phyloP scores from a whole-genome alignment of 176 grass and related monocot species.

The Eremochloa ophiuroides region DNA sequence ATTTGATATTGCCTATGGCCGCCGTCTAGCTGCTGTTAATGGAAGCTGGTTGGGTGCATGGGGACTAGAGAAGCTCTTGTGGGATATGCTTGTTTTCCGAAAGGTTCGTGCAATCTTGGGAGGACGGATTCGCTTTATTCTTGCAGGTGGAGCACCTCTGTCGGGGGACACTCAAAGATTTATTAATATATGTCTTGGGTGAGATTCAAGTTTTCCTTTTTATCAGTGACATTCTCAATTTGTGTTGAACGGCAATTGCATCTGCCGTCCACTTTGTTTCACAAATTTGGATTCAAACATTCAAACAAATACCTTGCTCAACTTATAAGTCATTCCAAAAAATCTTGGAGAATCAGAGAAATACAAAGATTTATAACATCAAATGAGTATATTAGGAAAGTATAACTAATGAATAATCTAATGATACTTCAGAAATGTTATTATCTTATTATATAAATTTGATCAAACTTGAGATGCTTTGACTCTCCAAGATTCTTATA shows the following conservation, averaged over 20 bases:
- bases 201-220: conserved; percentile 32
- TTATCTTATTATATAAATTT: no score
- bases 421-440: no score
- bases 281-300: not conserved
- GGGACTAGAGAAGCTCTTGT: conserved; percentile 81
- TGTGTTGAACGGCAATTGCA: not conserved
- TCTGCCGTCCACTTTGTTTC: not conserved
- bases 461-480: no score
- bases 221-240: not conserved
- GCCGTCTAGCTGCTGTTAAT: conserved; percentile 78
- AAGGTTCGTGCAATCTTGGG: conserved; percentile 80
- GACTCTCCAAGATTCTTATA: no score
- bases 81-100: conserved; percentile 86
- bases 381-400: no score
- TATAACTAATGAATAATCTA: no score
- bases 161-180: conserved; percentile 88
- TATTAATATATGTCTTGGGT: conserved; percentile 99
- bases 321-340: no score
- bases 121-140: conserved; percentile 67
- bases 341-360: no score
- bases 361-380: no score
- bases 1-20: conserved; percentile 79
- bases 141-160: conserved; percentile 88
- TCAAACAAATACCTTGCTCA: no score
- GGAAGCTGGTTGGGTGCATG: conserved; percentile 97